Percentiles rank a stretch among this genome's conserved stretches.
phyloP scores from a whole-genome alignment of 345 rosid genomes.

The Pelargonium nanum region DNA sequence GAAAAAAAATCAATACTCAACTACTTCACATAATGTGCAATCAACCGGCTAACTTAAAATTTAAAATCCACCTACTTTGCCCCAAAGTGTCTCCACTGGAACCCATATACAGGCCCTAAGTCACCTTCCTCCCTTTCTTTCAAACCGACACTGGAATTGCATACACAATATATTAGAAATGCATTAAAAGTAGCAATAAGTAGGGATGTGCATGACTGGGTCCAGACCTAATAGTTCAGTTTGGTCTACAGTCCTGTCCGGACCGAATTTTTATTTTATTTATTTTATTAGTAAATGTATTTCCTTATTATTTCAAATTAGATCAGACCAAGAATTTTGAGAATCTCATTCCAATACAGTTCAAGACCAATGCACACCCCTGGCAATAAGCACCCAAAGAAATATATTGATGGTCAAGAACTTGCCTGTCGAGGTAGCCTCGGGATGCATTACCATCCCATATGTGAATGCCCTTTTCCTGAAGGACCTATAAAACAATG shows the following conservation, averaged over 20 bases:
- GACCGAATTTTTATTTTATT: too few species aligned
- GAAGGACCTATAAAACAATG: conserved; percentile 55
- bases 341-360: too few species aligned
- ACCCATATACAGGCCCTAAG: conserved; percentile 92
- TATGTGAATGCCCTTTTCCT: conserved; percentile 78
- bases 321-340: too few species aligned
- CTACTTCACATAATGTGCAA: not conserved
- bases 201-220: too few species aligned
- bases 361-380: too few species aligned
- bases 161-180: conserved; percentile 8
- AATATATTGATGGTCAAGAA: not conserved
- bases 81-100: conserved; percentile 99
- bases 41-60: conserved; percentile 1
- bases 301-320: too few species aligned
- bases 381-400: not conserved
- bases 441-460: conserved; percentile 99
- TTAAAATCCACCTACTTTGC: conserved; percentile 49
- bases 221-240: too few species aligned
- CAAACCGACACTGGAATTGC: conserved; percentile 52
- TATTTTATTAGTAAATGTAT: too few species aligned
- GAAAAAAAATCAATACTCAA: conserved; percentile 2
- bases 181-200: conserved; percentile 1
- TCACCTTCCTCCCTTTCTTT: conserved; percentile 86
- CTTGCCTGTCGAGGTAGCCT: conserved; percentile 75
- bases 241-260: too few species aligned